phyloP scores from a whole-genome alignment of 805 yeast species.

The Hagleromyces aurorensis region DNA sequence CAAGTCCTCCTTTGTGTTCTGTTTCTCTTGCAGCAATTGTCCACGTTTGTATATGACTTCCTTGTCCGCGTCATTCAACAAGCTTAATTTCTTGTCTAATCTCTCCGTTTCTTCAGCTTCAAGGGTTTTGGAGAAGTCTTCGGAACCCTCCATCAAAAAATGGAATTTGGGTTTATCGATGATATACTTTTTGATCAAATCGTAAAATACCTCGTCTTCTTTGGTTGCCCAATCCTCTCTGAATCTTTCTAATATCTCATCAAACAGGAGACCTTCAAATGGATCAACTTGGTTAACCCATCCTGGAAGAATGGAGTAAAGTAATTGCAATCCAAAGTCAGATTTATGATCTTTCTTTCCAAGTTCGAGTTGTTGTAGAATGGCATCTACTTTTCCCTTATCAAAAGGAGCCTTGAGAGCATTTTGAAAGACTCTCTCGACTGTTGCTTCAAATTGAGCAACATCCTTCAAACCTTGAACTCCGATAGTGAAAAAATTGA shows the following conservation, averaged over 20 bases:
- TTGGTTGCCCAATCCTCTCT: constrained; percentile 46
- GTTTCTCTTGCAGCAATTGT: constrained; percentile 48
- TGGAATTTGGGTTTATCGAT: constrained; percentile 51
- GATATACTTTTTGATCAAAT: constrained; percentile 47
- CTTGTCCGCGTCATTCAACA: constrained; percentile 48
- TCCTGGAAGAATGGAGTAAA: constrained; percentile 68
- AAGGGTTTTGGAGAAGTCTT: constrained; percentile 42
- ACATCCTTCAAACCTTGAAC: constrained; percentile 63
- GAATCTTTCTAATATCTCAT: constrained; percentile 50
- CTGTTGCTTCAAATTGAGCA: constrained; percentile 38
- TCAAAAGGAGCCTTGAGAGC: constrained; percentile 42
- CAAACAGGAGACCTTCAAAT: constrained; percentile 57
- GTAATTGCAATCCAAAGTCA: constrained; percentile 75
- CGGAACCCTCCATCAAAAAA: constrained; percentile 70
- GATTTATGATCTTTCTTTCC: constrained; percentile 80
- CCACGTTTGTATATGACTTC: constrained; percentile 55
- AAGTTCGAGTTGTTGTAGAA: constrained; percentile 81
- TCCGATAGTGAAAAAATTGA: constrained; percentile 76
- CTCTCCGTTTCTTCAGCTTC: constrained; percentile 50
- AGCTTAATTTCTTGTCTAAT: constrained; percentile 36
- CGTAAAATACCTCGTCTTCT: constrained; percentile 53
- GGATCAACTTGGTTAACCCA: constrained; percentile 85
- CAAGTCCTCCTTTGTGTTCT: constrained; percentile 61
- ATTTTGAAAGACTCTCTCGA: constrained; percentile 40
- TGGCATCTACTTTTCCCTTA: constrained; percentile 63